Evolutionary conservation across 2,329 filamentous ascomycete genomes (phyloP).

Genomic region (Pseudocercospora pini-densiflorae): DNA sequence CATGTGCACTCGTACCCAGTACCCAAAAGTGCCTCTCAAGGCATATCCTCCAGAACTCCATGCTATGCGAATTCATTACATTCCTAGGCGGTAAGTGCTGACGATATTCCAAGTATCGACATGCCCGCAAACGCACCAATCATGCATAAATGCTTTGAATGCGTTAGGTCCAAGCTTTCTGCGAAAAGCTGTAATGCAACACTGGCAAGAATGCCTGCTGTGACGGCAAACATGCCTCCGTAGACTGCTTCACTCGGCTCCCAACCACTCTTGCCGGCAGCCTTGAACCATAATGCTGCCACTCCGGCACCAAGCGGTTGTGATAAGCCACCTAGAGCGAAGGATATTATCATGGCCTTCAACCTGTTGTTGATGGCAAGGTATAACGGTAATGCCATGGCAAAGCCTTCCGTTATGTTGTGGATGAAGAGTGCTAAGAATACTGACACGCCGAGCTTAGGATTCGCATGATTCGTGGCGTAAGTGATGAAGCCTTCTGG

Average conservation of each 20-base stretch:
- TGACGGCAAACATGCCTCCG: slow-evolving; percentile 83
- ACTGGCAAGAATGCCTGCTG: slow-evolving; percentile 93
- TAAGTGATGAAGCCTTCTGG: slow-evolving; percentile 89
- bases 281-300: slow-evolving; percentile 84
- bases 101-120: slow-evolving; percentile 82
- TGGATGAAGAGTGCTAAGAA: slow-evolving; percentile 97
- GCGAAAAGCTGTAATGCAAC: slow-evolving; percentile 89
- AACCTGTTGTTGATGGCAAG: slow-evolving; percentile 81
- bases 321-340: slow-evolving; percentile 80
- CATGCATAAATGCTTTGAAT: slow-evolving; percentile 77
- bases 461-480: slow-evolving; percentile 95
- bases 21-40: neutral
- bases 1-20: neutral
- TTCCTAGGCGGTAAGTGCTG: slow-evolving; percentile 74
- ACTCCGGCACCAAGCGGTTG: slow-evolving; percentile 86
- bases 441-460: slow-evolving; percentile 82
- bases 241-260: slow-evolving; percentile 65
- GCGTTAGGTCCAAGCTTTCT: slow-evolving; percentile 81
- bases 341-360: slow-evolving; percentile 83
- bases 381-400: slow-evolving; percentile 89
- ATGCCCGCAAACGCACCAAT: slow-evolving; percentile 84
- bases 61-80: neutral
- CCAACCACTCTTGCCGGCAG: slow-evolving; percentile 53
- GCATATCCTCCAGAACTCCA: neutral
- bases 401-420: slow-evolving; percentile 97